phyloP scores from a whole-genome alignment of 805 yeast genomes.

The Zygosaccharomyces gambellarensis region DNA sequence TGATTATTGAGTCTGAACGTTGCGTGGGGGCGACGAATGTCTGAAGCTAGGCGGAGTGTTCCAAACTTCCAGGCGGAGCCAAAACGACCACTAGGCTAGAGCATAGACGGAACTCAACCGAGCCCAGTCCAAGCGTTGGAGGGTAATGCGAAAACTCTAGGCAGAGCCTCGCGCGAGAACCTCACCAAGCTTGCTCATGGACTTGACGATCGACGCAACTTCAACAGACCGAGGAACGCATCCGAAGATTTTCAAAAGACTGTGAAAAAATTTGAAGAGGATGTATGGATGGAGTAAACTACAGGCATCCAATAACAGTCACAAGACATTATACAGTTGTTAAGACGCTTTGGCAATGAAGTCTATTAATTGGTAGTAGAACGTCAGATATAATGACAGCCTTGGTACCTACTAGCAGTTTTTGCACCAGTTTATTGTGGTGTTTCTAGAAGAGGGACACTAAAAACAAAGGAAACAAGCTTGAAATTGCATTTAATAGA shows the following conservation, averaged over 20 bases:
- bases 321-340: not conserved
- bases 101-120: not conserved
- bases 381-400: not conserved
- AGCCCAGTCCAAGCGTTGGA: not conserved
- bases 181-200: too few relatives aligned
- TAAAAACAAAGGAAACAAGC: too few relatives aligned
- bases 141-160: not conserved
- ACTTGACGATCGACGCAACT: too few relatives aligned
- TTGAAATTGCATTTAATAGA: too few relatives aligned
- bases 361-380: not conserved
- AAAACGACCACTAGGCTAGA: not conserved
- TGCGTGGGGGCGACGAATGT: constrained; percentile 7
- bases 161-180: not conserved
- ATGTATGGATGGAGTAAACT: too few relatives aligned
- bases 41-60: not conserved
- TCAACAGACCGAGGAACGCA: too few relatives aligned
- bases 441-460: too few relatives aligned
- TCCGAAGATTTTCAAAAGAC: too few relatives aligned
- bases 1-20: constrained; percentile 1
- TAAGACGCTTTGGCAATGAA: not conserved
- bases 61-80: not conserved
- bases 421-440: too few relatives aligned
- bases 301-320: not conserved
- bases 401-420: too few relatives aligned
- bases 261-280: too few relatives aligned